phyloP scores from a whole-genome alignment of 345 rosid species.

The Camelina hispida region DNA sequence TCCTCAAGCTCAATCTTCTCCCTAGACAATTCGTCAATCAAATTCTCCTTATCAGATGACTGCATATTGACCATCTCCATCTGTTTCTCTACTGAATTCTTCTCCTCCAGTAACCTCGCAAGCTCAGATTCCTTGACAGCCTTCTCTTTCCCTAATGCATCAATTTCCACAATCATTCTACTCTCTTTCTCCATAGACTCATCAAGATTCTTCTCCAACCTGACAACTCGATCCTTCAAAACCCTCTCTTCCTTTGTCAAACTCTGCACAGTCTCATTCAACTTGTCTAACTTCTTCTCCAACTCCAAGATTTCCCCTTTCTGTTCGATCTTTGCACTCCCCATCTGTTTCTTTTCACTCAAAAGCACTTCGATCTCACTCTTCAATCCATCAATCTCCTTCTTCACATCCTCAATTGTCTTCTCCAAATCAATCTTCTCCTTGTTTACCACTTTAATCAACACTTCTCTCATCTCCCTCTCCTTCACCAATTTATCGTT shows the following conservation, averaged over 20 bases:
- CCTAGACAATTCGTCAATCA: constrained; percentile 43
- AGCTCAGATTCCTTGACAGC: constrained; percentile 46
- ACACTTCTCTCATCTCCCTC: constrained; percentile 42
- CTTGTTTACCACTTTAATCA: constrained; percentile 30
- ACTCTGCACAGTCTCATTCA: constrained; percentile 41
- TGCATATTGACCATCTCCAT: constrained; percentile 37
- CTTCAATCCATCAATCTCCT: constrained; percentile 48
- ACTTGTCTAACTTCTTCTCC: constrained; percentile 42
- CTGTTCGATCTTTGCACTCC: constrained; percentile 43
- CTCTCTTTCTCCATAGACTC: constrained; percentile 50
- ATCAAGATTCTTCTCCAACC: constrained; percentile 56
- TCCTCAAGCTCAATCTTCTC: constrained; percentile 59
- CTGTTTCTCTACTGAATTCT: constrained; percentile 25
- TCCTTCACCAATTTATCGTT: constrained; percentile 45
- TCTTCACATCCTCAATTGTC: constrained; percentile 38
- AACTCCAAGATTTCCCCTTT: constrained; percentile 45
- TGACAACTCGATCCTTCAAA: constrained; percentile 41
- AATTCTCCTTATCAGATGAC: constrained; percentile 45
- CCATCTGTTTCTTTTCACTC: constrained; percentile 51
- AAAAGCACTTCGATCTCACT: constrained; percentile 41
- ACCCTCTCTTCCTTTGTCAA: constrained; percentile 51
- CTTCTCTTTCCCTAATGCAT: constrained; percentile 50
- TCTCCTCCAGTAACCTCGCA: constrained; percentile 45
- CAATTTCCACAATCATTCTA: constrained; percentile 48
- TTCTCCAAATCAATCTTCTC: constrained; percentile 48